A percentile compares a stretch with the other conserved stretches of the same genome.
phyloP scores from a whole-genome alignment of 148 eudicot species.

The Nepenthes gracilis region DNA sequence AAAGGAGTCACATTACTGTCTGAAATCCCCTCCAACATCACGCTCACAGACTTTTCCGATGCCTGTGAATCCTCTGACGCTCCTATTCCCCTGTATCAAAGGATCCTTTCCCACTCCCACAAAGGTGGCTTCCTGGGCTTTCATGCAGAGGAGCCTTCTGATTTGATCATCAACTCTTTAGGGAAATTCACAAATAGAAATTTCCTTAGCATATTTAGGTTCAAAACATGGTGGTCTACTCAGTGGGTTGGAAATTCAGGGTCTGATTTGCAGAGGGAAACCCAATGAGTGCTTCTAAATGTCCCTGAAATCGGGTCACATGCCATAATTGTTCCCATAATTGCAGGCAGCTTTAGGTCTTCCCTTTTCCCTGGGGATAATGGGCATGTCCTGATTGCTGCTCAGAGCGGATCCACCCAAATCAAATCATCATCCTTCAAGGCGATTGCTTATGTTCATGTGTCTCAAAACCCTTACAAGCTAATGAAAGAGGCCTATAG shows the following conservation, averaged over 20 bases:
- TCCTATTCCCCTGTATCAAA: conserved; percentile 26
- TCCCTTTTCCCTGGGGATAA: conserved; percentile 40
- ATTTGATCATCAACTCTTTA: conserved; percentile 30
- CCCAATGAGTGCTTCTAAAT: conserved; percentile 50
- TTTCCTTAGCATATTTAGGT: conserved; percentile 59
- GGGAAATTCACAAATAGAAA: conserved; percentile 35
- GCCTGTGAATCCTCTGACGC: conserved; percentile 31
- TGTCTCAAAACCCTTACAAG: conserved; percentile 45
- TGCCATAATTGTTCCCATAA: conserved; percentile 36
- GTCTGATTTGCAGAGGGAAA: conserved; percentile 52
- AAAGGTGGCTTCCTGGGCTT: conserved; percentile 58
- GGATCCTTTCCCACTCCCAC: conserved; percentile 27
- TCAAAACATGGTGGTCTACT: conserved; percentile 76
- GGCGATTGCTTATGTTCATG: conserved; percentile 56
- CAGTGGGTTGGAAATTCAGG: conserved; percentile 60
- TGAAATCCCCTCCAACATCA: conserved; percentile 41
- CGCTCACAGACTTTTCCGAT: conserved; percentile 34
- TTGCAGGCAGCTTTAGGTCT: conserved; percentile 48
- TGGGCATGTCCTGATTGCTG: conserved; percentile 35
- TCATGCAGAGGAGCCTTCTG: conserved; percentile 24
- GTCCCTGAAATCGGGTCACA: conserved; percentile 45
- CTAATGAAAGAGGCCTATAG: conserved; percentile 54
- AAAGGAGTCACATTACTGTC: conserved; percentile 32
- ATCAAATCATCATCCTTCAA: conserved; percentile 29
- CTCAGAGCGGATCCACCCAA: conserved; percentile 42